Evolutionary conservation across 805 yeast species (phyloP), one percentile per base, ranked within the genome.

Genomic region (Metschnikowia drakensbergensis): DNA sequence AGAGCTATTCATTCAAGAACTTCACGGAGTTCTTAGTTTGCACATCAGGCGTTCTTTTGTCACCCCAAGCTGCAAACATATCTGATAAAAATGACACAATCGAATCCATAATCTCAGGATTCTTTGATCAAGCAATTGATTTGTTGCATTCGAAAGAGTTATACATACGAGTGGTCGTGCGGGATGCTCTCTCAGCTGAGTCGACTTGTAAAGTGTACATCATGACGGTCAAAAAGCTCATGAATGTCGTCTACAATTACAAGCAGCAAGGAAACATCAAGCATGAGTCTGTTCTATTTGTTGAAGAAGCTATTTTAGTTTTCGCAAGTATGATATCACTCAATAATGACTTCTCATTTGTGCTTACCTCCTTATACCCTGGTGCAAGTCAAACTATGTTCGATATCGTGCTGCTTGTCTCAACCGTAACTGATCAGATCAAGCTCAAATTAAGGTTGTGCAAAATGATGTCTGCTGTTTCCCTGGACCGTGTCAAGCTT

Each of bases 1-100:
- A 68, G n/a, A 80, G 62, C 50, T 56, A 69, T 7, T 76, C 81
- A 26, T 81, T 82, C 64, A 71, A 86, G 56, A 85, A 83, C 58
- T 83, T 77, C 59, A 82, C 89, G 2, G 94, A 92, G 6, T 82
- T 84, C 51, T 63, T 88, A 51, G 88, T 89, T 2, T 80, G 89
- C 0, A 68, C 84, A 0, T 78, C 88, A 43, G 89, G 95, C 38
- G 74, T 83, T 11, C 77, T 85, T 48, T 60, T 84, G 25, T 58
- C 53, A 17, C 59, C 66, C 5, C 62, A 51, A 25, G 74, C 61
- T 54, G 44, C 63, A 3, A 46, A 45, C 13, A 53, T 53, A 40
- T 64, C 61, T 35, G 50, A 55, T 2, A 48, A 45, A 2, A 58
- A 65, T 42, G 62, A 65, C 42, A 58, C 57, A 23, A 66, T 65